Evolutionary conservation across 768 basidiomycete species (phyloP).

Genomic region (Rhodosporidiobolus odoratus): DNA sequence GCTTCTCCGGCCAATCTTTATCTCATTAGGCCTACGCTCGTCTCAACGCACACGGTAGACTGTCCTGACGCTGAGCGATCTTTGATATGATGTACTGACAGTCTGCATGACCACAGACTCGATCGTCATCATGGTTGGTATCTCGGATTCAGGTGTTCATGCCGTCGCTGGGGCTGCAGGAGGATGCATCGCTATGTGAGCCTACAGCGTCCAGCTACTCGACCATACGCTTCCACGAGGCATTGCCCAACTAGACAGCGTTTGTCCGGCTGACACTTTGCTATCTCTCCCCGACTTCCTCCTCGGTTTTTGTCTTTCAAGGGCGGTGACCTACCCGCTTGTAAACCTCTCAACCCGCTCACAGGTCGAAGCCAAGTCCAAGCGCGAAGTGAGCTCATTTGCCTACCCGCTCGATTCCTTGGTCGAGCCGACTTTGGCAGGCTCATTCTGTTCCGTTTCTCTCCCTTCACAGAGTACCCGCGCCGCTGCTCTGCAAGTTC

Average conservation of each 20-base stretch:
- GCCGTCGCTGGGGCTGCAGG: conserved; percentile 82
- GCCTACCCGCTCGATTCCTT: not conserved
- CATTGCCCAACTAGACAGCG: too few relatives aligned
- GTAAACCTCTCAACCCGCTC: conserved; percentile 88
- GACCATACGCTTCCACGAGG: conserved; percentile 1
- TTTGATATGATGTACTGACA: too few relatives aligned
- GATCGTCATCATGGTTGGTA: conserved; percentile 22
- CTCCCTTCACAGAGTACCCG: conserved; percentile 52
- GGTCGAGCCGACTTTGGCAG: not conserved
- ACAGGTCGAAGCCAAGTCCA: conserved; percentile 77
- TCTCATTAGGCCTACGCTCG: too few relatives aligned
- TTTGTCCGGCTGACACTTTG: not conserved
- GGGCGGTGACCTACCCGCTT: conserved; percentile 55
- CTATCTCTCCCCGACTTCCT: not conserved
- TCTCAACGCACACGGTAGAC: too few relatives aligned
- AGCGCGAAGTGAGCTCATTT: conserved; percentile 58
- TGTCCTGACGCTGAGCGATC: too few relatives aligned
- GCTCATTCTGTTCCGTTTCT: not conserved
- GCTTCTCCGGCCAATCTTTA: too few relatives aligned
- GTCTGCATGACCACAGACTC: too few relatives aligned
- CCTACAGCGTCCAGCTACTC: conserved; percentile 72
- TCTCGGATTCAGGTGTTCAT: conserved; percentile 70
- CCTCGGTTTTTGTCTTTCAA: not conserved
- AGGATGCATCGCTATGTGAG: conserved; percentile 85
- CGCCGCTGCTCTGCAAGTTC: conserved; percentile 64